Evolutionary conservation across 2,329 filamentous ascomycete species (phyloP), one percentile per base, ranked within the genome.

Genomic region (Diaporthe sp.): DNA sequence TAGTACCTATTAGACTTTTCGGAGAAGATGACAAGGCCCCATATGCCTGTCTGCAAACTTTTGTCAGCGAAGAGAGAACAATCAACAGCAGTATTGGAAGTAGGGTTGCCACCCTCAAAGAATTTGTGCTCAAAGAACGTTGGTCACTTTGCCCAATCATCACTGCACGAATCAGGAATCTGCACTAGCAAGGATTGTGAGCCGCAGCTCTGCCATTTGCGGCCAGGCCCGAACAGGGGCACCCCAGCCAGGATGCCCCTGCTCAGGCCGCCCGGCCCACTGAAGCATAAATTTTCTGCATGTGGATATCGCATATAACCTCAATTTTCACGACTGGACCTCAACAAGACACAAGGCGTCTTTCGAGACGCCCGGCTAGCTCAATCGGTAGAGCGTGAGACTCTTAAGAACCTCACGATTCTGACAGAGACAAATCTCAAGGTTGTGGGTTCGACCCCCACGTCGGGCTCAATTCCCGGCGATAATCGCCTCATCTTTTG

Each of bases 361-460:
- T 57, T 58, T 34, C 34, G 12, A 57, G 67, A 60, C 58, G 87
- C 87, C 87, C 85, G 87, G 88, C 87, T 92, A 91, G 90, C 90
- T 91, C 90, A 91, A 91, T 91, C 89, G 89, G 89, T 92, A 93
- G 91, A 93, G 90, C 91, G 90, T 92, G 88, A 92, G 91, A 92
- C 91, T 92, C 91, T 90, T 90, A 90, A 28, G 25, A 42, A 58
- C 39, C 39, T 75, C 68, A 71, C 73, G 73, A 72, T 67, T 75
- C 67, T 75, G 47, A 71, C 28, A 28, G 51, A 57, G 28, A 57
- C 6, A 15, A n/a, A 75, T 75, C 73, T 75, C 68, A 75, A 75
- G 73, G 73, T 72, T 75, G 73, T 75, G 73, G 73, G 72, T 74
- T 71, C 73, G 60, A 73, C 72, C 60, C 60, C 72, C 72, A 73